phyloP scores from a whole-genome alignment of 257 asterid genomes.

The Dorcoceras hygrometricum region DNA sequence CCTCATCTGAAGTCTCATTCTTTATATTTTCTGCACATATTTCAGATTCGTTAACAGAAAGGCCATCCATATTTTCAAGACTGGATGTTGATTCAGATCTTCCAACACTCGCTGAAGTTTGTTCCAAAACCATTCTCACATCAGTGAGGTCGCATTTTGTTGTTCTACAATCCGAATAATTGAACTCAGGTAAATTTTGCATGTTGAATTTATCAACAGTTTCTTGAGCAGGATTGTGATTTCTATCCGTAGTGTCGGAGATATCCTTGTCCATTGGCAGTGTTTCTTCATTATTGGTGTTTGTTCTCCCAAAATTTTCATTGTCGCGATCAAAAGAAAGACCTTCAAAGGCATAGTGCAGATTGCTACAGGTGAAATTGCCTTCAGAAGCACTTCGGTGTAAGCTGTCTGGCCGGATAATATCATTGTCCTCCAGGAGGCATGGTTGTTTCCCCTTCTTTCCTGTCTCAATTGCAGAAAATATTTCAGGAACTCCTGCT shows the following conservation, averaged over 20 bases:
- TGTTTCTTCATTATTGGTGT: constrained; percentile 28
- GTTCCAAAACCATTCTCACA: constrained; percentile 28
- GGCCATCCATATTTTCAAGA: constrained; percentile 33
- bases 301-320: constrained; percentile 24
- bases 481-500: constrained; percentile 25
- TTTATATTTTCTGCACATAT: constrained; percentile 34
- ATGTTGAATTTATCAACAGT: constrained; percentile 17
- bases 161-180: constrained; percentile 30
- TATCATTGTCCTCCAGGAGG: constrained; percentile 29
- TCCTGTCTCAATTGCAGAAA: constrained; percentile 32
- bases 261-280: constrained; percentile 32
- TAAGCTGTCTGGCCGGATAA: constrained; percentile 27
- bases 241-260: constrained; percentile 25
- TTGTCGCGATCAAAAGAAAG: constrained; percentile 31
- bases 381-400: constrained; percentile 45
- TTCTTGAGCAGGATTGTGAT: constrained; percentile 27
- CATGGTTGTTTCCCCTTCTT: constrained; percentile 29
- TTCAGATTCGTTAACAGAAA: constrained; percentile 33
- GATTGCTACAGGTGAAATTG: constrained; percentile 29
- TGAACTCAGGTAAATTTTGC: constrained; percentile 28
- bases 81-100: constrained; percentile 37
- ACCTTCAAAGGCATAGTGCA: constrained; percentile 32
- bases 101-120: constrained; percentile 43
- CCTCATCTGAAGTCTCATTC: constrained; percentile 29
- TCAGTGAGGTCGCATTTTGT: constrained; percentile 25